These are phyloP conservation scores for Suhomyces taliae DNA, from an alignment of 1,139 yeast genomes.

Conservation along the genomic window DNA sequence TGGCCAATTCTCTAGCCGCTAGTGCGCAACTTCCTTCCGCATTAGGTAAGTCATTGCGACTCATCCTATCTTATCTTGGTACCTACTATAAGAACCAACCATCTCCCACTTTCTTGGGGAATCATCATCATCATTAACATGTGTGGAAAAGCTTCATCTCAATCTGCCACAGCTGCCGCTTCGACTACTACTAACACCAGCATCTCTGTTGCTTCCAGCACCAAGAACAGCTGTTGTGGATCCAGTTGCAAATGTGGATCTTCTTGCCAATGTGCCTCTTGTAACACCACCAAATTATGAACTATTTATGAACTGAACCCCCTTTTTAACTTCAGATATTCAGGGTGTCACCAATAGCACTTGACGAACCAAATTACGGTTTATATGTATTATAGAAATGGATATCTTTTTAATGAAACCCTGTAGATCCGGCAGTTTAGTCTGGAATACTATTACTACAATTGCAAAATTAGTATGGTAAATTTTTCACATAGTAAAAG, in stretches of 20 bases:
- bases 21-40: not conserved
- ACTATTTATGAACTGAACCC: too few species aligned
- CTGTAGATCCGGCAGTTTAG: too few species aligned
- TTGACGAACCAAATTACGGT: too few species aligned
- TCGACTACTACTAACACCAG: constrained; percentile 11
- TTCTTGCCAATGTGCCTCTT: constrained; percentile 38
- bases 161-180: constrained; percentile 14
- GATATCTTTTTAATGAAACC: too few species aligned
- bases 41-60: not conserved
- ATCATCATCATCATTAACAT: constrained; percentile 10
- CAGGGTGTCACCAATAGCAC: too few species aligned
- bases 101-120: not conserved
- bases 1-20: not conserved
- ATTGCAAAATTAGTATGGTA: too few species aligned
- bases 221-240: constrained; percentile 32
- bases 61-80: constrained; percentile 1
- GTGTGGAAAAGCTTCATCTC: constrained; percentile 25
- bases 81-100: not conserved
- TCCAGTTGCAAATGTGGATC: constrained; percentile 46
- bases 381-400: too few species aligned
- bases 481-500: too few species aligned
- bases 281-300: constrained; percentile 43
- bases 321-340: too few species aligned
- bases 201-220: constrained; percentile 1
- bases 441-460: too few species aligned